Percentiles rank a stretch among this genome's conserved stretches.
Evolutionary conservation across 805 yeast genomes (phyloP).

Genomic region (Candida michaelii): DNA sequence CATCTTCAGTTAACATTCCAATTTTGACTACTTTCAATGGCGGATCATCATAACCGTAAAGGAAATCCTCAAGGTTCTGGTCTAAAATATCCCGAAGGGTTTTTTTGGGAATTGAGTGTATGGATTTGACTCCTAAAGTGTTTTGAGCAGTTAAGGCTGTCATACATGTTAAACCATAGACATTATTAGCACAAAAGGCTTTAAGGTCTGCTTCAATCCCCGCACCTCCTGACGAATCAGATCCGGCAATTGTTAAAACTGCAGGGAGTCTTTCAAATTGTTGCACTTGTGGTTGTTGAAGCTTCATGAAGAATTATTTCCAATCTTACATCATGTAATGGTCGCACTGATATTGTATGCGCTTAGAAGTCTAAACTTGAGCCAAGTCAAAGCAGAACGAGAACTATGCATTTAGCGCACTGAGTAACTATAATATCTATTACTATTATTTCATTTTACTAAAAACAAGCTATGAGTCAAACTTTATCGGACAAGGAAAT

Average conservation of each 20-base stretch:
- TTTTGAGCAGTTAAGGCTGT: constrained; percentile 83
- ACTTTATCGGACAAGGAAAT: no score
- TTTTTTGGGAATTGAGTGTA: constrained; percentile 42
- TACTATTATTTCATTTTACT: no score
- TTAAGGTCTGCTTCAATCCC: constrained; percentile 89
- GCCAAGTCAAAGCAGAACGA: no score
- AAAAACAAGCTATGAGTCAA: no score
- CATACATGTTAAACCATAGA: constrained; percentile 75
- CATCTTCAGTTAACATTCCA: constrained; percentile 67
- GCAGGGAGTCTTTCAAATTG: constrained; percentile 16
- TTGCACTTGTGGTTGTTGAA: background rate
- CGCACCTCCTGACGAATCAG: constrained; percentile 88
- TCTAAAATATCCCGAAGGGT: constrained; percentile 51
- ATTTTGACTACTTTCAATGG: constrained; percentile 68
- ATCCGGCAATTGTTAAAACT: constrained; percentile 57
- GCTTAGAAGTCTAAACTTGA: constrained; percentile 8
- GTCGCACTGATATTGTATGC: constrained; percentile 11
- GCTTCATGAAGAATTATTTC: background rate
- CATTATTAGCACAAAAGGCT: constrained; percentile 71
- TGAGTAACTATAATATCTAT: no score
- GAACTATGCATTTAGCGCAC: no score
- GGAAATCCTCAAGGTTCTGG: constrained; percentile 59
- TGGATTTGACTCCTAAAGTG: constrained; percentile 47
- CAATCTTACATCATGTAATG: background rate
- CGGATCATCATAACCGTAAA: constrained; percentile 25